These are phyloP conservation scores for Vanderwaltozyma polyspora DNA, from an alignment of 805 yeast species.

Conservation along the genomic window DNA sequence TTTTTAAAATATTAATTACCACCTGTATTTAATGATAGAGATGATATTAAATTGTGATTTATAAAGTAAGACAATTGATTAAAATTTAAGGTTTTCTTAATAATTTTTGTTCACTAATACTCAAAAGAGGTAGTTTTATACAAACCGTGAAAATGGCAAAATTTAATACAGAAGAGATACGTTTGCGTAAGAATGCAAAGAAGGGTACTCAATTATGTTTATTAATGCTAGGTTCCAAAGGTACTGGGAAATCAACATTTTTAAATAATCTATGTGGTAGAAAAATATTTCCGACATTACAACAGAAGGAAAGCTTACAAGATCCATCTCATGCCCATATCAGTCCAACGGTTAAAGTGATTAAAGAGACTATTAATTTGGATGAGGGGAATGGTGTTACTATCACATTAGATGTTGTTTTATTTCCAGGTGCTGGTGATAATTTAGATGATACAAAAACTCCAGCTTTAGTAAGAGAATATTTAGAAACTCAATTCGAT, in stretches of 20 bases:
- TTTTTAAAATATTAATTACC: too few species aligned
- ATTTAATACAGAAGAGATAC: slow-evolving; percentile 28
- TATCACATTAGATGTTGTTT: slow-evolving; percentile 46
- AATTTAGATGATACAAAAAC: slow-evolving; percentile 51
- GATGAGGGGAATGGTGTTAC: slow-evolving; percentile 44
- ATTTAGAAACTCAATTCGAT: slow-evolving; percentile 62
- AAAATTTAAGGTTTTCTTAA: background rate
- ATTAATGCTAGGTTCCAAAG: slow-evolving; percentile 62
- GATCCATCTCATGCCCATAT: slow-evolving; percentile 2
- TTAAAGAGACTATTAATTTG: slow-evolving; percentile 12
- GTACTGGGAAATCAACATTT: slow-evolving; percentile 66
- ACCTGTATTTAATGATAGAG: too few species aligned
- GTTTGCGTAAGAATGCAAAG: slow-evolving; percentile 52
- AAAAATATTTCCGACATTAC: slow-evolving; percentile 28
- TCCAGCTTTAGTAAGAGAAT: slow-evolving; percentile 40
- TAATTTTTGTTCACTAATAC: background rate
- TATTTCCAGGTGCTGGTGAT: slow-evolving; percentile 70
- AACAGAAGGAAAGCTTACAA: slow-evolving; percentile 1
- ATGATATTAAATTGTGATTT: too few species aligned
- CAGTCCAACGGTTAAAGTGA: background rate
- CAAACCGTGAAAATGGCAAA: background rate
- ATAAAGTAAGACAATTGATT: too few species aligned
- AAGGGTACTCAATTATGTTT: slow-evolving; percentile 54
- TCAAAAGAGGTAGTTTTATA: too few species aligned
- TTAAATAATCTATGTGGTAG: slow-evolving; percentile 55